phyloP scores from a whole-genome alignment of 331 rosid species.

The Phaseolus coccineus region DNA sequence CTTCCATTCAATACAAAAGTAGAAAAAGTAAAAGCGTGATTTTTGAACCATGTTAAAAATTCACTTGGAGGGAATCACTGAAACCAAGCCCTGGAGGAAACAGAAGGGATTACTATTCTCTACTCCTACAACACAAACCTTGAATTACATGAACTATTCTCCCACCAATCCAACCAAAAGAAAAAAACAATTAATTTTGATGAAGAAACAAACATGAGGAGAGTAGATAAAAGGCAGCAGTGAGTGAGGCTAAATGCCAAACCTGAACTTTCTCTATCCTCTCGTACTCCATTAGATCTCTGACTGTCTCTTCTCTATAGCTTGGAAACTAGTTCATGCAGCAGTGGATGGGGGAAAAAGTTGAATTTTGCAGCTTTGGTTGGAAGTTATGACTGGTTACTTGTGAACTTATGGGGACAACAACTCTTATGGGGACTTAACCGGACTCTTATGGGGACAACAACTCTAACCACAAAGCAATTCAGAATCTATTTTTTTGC shows the following conservation, averaged over 20 bases:
- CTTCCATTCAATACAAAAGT: constrained; percentile 38
- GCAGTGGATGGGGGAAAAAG: constrained; percentile 37
- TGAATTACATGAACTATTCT: constrained; percentile 13
- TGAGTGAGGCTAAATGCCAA: constrained; percentile 32
- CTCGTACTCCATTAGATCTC: constrained; percentile 91
- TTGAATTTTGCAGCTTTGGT: constrained; percentile 40
- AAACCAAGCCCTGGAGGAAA: not conserved
- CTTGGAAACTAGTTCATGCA: constrained; percentile 29
- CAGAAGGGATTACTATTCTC: constrained; percentile 15
- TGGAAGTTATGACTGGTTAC: constrained; percentile 29
- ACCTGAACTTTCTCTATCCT: constrained; percentile 94
- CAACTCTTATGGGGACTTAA: too few species aligned
- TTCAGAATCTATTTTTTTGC: too few species aligned
- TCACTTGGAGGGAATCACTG: constrained; percentile 38
- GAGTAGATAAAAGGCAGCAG: not conserved
- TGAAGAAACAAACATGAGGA: not conserved
- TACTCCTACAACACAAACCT: constrained; percentile 19
- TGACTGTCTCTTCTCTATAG: constrained; percentile 17
- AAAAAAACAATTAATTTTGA: constrained; percentile 36
- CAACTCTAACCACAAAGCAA: too few species aligned
- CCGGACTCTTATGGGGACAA: too few species aligned
- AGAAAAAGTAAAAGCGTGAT: constrained; percentile 37
- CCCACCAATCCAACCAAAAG: constrained; percentile 28
- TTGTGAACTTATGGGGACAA: constrained; percentile 7
- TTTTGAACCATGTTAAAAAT: constrained; percentile 30